Evolutionary conservation across 768 basidiomycete species (phyloP), one percentile per base, ranked within the genome.

Genomic region (Nevesoporus exiguus): DNA sequence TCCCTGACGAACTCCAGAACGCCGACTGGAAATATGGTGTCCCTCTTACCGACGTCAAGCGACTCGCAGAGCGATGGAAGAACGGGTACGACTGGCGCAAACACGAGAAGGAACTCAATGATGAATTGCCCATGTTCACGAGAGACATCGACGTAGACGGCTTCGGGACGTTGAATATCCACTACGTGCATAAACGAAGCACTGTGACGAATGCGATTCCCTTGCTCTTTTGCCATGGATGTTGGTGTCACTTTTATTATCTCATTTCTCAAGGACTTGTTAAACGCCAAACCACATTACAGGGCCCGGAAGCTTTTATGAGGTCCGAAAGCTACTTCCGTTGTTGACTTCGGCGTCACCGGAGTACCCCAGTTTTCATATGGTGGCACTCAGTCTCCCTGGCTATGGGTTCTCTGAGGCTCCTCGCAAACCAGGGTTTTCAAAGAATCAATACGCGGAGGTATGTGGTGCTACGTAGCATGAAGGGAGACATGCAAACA

Each of bases 341-440:
- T 61, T 83, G 10, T 67, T 88, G 55, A 72, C 77, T 0, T 65
- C 72, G 21, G 64, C 68, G 0, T 71, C 74, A 1, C 52, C 70
- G 2, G 67, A 73, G 0, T 72, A 79, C 5, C 84, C 83, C 2
- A 80, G 76, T 47, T 47, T 87, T 63, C 82, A 86, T 57, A 80
- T 87, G 19, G 82, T 87, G 0, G 79, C 79, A 0, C 56, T 77
- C 29, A 79, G 83, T 59, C 59, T 86, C 17, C 85, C 84, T 7
- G 82, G 82, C 0, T 86, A 69, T 64, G 84, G 82, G 0, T 86
- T 84, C 65, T 85, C 84, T 0, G 76, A 82, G 39, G 81, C 77
- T 0, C 78, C 81, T 0, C 78, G 64, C 42, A 78, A 78, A 61
- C 73, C 73, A 53, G 82, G 83, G 0, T 86, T 85, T 56, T 62